These are phyloP conservation scores for Stachybotrys chartarum DNA, from an alignment of 2,329 filamentous ascomycete genomes.

Conservation along the genomic window DNA sequence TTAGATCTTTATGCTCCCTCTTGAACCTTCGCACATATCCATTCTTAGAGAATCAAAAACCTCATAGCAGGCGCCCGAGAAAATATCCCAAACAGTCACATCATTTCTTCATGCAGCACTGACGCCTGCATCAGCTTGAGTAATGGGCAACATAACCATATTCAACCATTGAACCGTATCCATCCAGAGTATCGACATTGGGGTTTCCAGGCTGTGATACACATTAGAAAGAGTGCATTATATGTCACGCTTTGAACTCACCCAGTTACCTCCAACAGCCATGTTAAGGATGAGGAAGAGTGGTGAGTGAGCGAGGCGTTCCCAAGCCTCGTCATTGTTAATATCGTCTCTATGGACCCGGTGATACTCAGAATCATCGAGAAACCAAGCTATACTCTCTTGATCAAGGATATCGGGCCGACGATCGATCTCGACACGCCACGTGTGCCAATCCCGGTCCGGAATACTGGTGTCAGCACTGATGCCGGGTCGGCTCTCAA, in stretches of 20 bases:
- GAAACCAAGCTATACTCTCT: conserved; percentile 34
- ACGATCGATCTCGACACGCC: conserved; percentile 34
- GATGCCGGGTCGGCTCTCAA: neutral
- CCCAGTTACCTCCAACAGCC: neutral
- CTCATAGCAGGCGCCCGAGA: neutral
- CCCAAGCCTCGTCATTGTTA: neutral
- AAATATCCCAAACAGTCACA: neutral
- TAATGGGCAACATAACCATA: neutral
- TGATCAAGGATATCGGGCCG: conserved; percentile 28
- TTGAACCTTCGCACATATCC: neutral
- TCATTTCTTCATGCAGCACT: neutral
- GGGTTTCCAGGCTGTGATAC: neutral
- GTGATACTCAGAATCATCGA: conserved; percentile 28
- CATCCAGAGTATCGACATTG: neutral
- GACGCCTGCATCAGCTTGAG: neutral
- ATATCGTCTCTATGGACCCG: neutral
- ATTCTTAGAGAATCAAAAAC: neutral
- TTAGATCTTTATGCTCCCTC: neutral
- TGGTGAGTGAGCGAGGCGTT: neutral
- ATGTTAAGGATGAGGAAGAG: neutral
- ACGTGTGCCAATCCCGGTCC: conserved; percentile 31
- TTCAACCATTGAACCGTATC: neutral
- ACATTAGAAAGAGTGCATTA: neutral
- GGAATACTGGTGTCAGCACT: conserved; percentile 19
- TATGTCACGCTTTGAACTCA: neutral